Base-by-base conservation (phyloP, 2,329 filamentous ascomycete species). In the Epicoccum nigrum region DNA sequence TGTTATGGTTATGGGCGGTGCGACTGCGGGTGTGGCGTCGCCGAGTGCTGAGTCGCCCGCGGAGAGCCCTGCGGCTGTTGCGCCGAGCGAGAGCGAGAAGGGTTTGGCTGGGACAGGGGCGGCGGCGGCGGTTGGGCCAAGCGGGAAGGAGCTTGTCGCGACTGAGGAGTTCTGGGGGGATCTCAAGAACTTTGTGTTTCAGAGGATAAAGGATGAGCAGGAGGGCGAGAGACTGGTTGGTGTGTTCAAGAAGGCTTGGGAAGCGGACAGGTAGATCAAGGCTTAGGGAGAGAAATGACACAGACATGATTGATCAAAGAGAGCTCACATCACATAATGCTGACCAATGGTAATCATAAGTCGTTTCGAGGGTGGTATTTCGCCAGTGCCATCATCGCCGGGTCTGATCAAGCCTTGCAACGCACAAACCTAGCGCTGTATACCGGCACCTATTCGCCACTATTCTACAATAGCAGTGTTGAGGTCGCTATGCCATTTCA, bases 121-220 rank as follows among this genome's bases (percentile, higher is more conserved):
- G 55, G 67, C 75, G 7, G 74, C 74, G 37, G 78, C 76, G 33
- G 81, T 81, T 45, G 79, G 82, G 3, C 73, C 79, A n/a, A 85
- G 82, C 59, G 83, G 82, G 27, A 75, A 75, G 45, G 82, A 83
- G 21, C 81, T 88, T 16, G 69, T 96, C 58, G 77, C 83, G 66
- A 87, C 84, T 11, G 83, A 87, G 6, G 86, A 82, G 47, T 99
- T 99, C 69, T 99, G 94, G 94, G 76, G 76, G 7, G 94, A 97
- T 76, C 74, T 99, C 57, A 85, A 86, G 68, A 88, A 83, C 0
- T 97, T 93, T 73, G 70, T 99, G 71, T 76, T 85, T 67, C 89
- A 92, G 77, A 83, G 90, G 70, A 75, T 96, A 63, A 86, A 88
- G 73, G 88, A 95, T 69, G 85, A 81, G 43, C 71, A 69, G 2